Base-by-base conservation (phyloP, 768 basidiomycete species). In the Panaeolus cyanescens region DNA sequence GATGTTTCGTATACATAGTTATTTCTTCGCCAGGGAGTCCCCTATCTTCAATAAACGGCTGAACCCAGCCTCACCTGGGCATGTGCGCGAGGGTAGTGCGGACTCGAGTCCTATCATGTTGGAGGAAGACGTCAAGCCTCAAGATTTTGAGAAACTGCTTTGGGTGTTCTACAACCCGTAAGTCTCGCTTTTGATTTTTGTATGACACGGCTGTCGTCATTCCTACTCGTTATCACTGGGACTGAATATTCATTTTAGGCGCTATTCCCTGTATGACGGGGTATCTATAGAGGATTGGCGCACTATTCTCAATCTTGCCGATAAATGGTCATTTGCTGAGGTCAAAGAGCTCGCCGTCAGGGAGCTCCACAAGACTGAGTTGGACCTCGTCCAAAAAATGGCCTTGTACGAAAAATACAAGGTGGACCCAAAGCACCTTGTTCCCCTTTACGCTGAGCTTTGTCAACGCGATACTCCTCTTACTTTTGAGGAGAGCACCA, bases 301-400 rank as follows among this genome's bases (percentile, higher is more conserved):
- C 0, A 75, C 78, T 0, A 86, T 92, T 32, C 71, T 92, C 0
- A 77, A 77, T 1, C 82, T 92, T 0, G 83, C 90, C 0, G 75
- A 83, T 22, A 67, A 76, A 5, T 92, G 85, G 85, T 65, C 69
- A 0, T 91, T 92, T 63, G 59, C 62, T 3, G 81, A 86, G 39
- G 80, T 90, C 9, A 82, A 85, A 36, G 71, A 75, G 1, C 82
- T 91, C 1, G 85, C 84, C 1, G 79, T 87, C 1, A 83, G 84
- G 0, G 84, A 91, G 54, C 75, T 91, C 0, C 84, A 85, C 45
- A 72, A 82, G 6, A 61, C 71, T 0, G 75, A 88, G 10, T 68
- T 77, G 0, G 80, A 84, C 1, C 74, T 89, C 2, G 78, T 69
- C 28, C 40, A 58, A 0, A 68, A 68, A 6, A 83, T 92, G 37